Conservation (phyloP, 2,329 filamentous ascomycete genomes). For the Keithomyces neogunnii region DNA sequence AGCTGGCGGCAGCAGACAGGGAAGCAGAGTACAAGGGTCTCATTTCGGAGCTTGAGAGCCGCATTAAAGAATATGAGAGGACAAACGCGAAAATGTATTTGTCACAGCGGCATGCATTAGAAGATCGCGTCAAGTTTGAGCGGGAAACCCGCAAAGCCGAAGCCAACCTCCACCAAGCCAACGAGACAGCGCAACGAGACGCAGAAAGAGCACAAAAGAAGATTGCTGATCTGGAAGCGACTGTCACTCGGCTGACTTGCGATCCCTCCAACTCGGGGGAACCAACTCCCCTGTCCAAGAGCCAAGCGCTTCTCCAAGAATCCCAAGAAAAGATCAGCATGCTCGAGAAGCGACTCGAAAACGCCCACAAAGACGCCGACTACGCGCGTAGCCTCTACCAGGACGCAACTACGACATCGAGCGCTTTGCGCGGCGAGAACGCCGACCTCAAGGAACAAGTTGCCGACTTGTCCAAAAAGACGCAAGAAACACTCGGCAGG, state of each 20-base stretch:
- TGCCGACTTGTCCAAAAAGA: slow-evolving; percentile 30
- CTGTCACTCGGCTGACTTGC: slow-evolving; percentile 19
- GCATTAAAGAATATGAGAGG: slow-evolving; percentile 36
- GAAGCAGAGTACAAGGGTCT: slow-evolving; percentile 30
- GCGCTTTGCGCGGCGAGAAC: slow-evolving; percentile 37
- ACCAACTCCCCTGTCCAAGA: slow-evolving; percentile 17
- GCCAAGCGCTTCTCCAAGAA: slow-evolving; percentile 27
- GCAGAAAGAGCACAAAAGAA: slow-evolving; percentile 29
- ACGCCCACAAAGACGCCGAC: slow-evolving; percentile 40
- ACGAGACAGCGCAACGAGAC: slow-evolving; percentile 20
- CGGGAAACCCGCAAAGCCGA: slow-evolving; percentile 34
- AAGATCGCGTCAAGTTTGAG: slow-evolving; percentile 41
- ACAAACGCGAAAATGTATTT: slow-evolving; percentile 36
- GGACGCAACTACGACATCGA: slow-evolving; percentile 40
- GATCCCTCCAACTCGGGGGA: slow-evolving; percentile 14
- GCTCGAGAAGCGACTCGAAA: slow-evolving; percentile 31
- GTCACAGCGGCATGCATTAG: slow-evolving; percentile 39
- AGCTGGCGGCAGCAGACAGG: slow-evolving; percentile 16
- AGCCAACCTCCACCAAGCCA: slow-evolving; percentile 18
- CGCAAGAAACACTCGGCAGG: slow-evolving; percentile 34
- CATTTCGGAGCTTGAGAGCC: slow-evolving; percentile 34
- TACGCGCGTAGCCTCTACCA: slow-evolving; percentile 54
- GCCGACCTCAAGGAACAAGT: slow-evolving; percentile 33
- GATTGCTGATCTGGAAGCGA: slow-evolving; percentile 27
- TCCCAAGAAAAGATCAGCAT: slow-evolving; percentile 27